Base-by-base conservation (phyloP, 2,329 filamentous ascomycete species). In the Botrytis hyacinthi region DNA sequence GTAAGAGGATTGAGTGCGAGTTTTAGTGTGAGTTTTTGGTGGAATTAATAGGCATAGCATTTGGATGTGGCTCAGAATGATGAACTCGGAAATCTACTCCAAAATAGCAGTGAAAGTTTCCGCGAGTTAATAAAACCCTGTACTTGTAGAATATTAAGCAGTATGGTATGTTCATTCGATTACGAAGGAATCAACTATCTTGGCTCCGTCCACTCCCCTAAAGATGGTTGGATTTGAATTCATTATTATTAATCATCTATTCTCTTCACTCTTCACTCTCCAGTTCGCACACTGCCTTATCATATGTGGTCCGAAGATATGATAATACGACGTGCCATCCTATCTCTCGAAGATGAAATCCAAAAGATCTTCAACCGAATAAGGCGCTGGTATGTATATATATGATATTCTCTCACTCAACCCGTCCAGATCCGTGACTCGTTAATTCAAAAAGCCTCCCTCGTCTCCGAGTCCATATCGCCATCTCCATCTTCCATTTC, bases 1-100 rank as follows among this genome's bases (percentile, higher is more conserved):
- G 93, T 98, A 5, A 87, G 93, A 74, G 94, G 94, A 68, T 81
- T 98, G 79, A 94, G 90, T 73, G 89, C 93, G 32, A 97, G 95
- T 80, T 95, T 97, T 80, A 98, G 95, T 77, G 94, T 98, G 20
- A 98, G 94, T 80, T 98, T 98, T 80, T 99, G 96, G 96, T 99
- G 93, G 92, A 92, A 93, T 67, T 78, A 65, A 78, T 26, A 12
- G 6, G 35, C 5, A 32, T 54, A n/a, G n/a, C 3, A 16, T 54
- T 6, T 54, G n/a, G 6, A 16, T 1, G 5, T 29, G 4, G 26
- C 26, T 54, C 14, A 12, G 1, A 7, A 16, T 54, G n/a, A 51
- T 16, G 12, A 14, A 4, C 12, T 14, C 14, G 26, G 2, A 16
- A 3, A 54, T n/a, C 26, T 54, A 54, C 26, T 16, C n/a, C 26